Evolutionary conservation across 179 eudicot genomes (phyloP).

Genomic region (Nepenthes alata): DNA sequence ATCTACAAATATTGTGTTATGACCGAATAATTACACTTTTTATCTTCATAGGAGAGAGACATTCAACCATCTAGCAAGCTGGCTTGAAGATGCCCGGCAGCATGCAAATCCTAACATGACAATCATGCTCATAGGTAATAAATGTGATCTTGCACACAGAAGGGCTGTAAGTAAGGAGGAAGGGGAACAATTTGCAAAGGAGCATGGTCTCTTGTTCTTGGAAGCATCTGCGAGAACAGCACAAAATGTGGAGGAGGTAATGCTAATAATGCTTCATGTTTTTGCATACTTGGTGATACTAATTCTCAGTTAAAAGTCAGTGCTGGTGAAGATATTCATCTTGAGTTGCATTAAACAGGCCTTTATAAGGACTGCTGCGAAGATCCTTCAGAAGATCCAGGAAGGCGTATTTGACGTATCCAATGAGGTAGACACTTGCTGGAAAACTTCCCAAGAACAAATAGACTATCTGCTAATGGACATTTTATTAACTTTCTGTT

Average conservation of each 20-base stretch:
- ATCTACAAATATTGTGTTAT: neutral
- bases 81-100: constrained; percentile 84
- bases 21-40: neutral
- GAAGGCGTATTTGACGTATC: constrained; percentile 82
- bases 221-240: constrained; percentile 85
- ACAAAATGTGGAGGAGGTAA: constrained; percentile 81
- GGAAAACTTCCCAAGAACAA: neutral
- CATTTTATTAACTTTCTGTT: no score
- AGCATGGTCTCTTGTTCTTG: constrained; percentile 67
- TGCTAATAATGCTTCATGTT: neutral
- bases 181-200: constrained; percentile 86
- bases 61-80: constrained; percentile 73
- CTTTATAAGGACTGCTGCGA: constrained; percentile 57
- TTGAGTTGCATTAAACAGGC: constrained; percentile 29
- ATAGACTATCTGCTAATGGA: neutral
- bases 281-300: neutral
- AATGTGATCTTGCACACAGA: constrained; percentile 61
- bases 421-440: constrained; percentile 41
- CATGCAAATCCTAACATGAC: constrained; percentile 89
- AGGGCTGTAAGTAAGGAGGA: constrained; percentile 83
- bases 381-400: constrained; percentile 62
- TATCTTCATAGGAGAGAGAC: constrained; percentile 55
- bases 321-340: neutral
- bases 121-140: constrained; percentile 73
- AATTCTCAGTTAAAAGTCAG: neutral